Base-by-base conservation (phyloP, 1,139 yeast genomes). In the Kluyveromyces marxianus region DNA sequence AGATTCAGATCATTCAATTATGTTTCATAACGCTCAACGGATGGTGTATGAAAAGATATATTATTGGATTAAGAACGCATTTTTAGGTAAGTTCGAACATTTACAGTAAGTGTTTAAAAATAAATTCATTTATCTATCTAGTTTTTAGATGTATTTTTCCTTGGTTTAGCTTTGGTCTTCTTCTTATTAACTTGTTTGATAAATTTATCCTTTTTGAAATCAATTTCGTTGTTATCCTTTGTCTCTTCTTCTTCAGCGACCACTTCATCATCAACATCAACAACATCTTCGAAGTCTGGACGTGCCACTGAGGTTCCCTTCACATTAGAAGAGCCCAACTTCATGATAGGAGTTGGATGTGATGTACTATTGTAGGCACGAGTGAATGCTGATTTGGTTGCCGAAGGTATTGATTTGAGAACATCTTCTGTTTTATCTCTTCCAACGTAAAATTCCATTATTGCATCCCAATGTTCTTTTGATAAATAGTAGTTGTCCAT, bases 401-500 rank as follows among this genome's bases (percentile, higher is more conserved):
- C 74, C 1, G 96, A 76, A 8, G 92, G 79, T 4, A 94, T 74
- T 54, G 77, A 75, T 63, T 86, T 86, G 42, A 78, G 57, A 7
- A 70, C 54, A 1, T 64, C 60, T 2, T 73, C 76, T 34, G 79
- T 76, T 31, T 70, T 67, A 25, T 69, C 71, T 2, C 69, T 68
- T 0, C 95, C 95, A 14, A 89, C 81, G 25, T 88, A 83, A 52
- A 89, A 77, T 51, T 89, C 97, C 74, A 87, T 70, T 24, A 94
- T 69, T 30, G 75, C 76, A 58, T 90, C 97, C 89, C 95, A 92
- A 65, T 92, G 97, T 49, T 90, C 96, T 58, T 79, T 83, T 7
- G 95, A 85, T 39, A 94, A 65, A 60, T 77, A 92, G 63, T 94
- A 92, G 34, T 78, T 72, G 64, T 92, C 98, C 86, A 92, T 76